These are phyloP conservation scores for Salix dunnii DNA, from an alignment of 345 rosid genomes.

Conservation along the genomic window DNA sequence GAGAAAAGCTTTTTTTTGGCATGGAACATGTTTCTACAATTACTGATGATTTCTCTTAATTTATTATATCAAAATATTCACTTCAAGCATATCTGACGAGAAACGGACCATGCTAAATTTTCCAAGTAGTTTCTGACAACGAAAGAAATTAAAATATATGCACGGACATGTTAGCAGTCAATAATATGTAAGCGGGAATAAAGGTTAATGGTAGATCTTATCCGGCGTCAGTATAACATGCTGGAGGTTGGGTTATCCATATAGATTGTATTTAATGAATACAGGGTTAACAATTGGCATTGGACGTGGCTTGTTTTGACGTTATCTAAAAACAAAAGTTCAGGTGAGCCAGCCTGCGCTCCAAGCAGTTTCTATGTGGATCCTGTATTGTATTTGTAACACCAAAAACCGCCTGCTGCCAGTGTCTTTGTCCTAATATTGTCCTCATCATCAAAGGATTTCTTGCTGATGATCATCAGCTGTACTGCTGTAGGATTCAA, in stretches of 20 bases:
- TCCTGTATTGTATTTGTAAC: background rate
- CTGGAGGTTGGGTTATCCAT: background rate
- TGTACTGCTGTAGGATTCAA: background rate
- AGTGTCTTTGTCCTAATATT: background rate
- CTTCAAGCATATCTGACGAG: background rate
- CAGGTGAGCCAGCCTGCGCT: background rate
- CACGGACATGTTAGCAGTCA: background rate
- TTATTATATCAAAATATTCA: background rate
- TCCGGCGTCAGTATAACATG: background rate
- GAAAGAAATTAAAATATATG: background rate
- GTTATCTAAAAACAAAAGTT: background rate
- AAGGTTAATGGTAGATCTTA: background rate
- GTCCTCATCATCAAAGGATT: background rate
- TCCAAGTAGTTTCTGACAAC: background rate
- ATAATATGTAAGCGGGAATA: background rate
- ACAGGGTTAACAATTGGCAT: background rate
- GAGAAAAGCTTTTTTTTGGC: background rate
- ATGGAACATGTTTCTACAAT: background rate
- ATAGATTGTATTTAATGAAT: background rate
- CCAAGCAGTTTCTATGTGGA: background rate
- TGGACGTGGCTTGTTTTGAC: background rate
- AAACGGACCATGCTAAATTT: background rate
- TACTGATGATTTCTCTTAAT: background rate
- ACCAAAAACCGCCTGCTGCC: background rate
- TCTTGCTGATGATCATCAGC: background rate